Base-by-base conservation (phyloP, 805 yeast genomes). In the Blastobotrys attinorum region DNA sequence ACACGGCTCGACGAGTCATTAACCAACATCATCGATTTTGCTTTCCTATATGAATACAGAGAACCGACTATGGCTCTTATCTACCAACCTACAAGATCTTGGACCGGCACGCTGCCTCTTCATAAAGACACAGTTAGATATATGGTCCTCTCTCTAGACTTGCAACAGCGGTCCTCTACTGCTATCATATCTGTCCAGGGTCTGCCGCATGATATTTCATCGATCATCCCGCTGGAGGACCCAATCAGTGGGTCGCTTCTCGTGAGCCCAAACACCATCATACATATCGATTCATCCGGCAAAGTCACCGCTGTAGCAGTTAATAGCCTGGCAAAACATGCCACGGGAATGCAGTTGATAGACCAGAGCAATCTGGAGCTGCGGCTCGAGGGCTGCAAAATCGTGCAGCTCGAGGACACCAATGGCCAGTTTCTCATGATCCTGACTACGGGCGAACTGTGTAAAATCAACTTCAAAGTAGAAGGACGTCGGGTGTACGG, bases 1-100 rank as follows among this genome's bases (percentile, higher is more conserved):
- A 64, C 73, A 1, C 65, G 72, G 21, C 64, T 90, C 31, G 79
- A 81, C 50, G 53, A 75, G 0, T 69, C 75, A 3, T 70, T 88
- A 37, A 63, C 69, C 17, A 77, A 79, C 48, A 75, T 92, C 13
- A 67, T 82, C 2, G 95, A 85, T 56, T 70, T 81, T 52, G 77
- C 76, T 39, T 89, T 84, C 58, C 61, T 90, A 32, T 63, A 78
- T 55, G 81, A 81, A 44, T 90, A 86, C 57, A 67, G 82, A 50
- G 92, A 82, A 46, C 95, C 97, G 0, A 89, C 97, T 0, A 52
- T 87, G 17, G 90, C 83, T 0, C 70, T 87, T 3, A 58, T 87
- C 22, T 75, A 66, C 49, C 73, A 78, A 42, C 76, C 77, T 25
- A 65, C 63, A 15, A 69, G 73, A 16, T 77, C 88, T 0, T 86